Conservation (phyloP, 2,329 filamentous ascomycete species). For the Pestalotiopsis sp. region DNA sequence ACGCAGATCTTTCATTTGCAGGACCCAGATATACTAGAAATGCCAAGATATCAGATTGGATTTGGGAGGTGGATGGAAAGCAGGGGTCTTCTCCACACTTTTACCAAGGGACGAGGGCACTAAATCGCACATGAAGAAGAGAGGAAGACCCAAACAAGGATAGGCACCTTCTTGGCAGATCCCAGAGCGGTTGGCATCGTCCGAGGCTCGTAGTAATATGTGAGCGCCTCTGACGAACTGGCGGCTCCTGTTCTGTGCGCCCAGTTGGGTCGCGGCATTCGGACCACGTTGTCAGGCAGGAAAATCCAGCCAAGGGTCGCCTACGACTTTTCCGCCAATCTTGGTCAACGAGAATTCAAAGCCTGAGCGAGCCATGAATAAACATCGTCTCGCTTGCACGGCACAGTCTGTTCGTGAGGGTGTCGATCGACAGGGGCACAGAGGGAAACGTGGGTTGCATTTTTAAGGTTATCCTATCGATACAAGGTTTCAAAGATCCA, state of each 20-base stretch:
- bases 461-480: background rate
- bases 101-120: background rate
- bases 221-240: background rate
- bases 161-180: background rate
- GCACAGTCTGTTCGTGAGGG: background rate
- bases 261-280: background rate
- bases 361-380: background rate
- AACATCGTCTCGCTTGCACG: background rate
- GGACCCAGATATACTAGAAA: background rate
- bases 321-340: background rate
- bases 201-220: background rate
- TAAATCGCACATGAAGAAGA: background rate
- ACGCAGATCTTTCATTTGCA: conserved; percentile 10
- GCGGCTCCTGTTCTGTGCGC: background rate
- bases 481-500: background rate
- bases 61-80: background rate
- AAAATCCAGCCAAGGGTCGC: background rate
- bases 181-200: background rate
- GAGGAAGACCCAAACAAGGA: background rate
- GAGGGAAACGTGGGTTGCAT: background rate
- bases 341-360: background rate
- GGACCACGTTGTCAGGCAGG: background rate
- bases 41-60: background rate
- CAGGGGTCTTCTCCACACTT: conserved; percentile 14
- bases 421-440: background rate